Evolutionary conservation across 345 rosid species (phyloP).

Genomic region (Toxicodendron radicans): DNA sequence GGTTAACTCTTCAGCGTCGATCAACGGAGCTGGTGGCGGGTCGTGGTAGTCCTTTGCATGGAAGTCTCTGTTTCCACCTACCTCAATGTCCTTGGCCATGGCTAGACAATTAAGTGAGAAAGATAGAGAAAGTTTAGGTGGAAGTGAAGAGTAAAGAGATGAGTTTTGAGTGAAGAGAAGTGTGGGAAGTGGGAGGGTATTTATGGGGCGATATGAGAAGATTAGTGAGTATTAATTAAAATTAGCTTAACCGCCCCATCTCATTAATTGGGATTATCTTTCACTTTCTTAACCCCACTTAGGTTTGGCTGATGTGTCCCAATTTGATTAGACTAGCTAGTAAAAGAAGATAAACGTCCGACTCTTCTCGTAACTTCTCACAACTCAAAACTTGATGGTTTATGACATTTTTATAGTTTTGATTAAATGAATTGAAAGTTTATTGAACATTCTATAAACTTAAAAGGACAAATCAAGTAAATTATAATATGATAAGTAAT

Average conservation of each 20-base stretch:
- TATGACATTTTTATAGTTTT: no score
- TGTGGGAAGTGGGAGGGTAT: slow-evolving; percentile 3
- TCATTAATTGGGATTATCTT: slow-evolving; percentile 8
- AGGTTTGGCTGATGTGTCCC: not conserved
- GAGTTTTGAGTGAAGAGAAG: not conserved
- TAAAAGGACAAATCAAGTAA: no score
- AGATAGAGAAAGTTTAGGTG: not conserved
- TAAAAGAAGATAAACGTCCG: not conserved
- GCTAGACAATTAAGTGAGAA: not conserved
- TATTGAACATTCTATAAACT: no score
- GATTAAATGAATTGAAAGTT: no score
- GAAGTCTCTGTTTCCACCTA: slow-evolving; percentile 37
- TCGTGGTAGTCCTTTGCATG: slow-evolving; percentile 53
- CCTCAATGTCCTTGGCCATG: slow-evolving; percentile 59
- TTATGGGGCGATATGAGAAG: slow-evolving; percentile 24
- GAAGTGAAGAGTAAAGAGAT: not conserved
- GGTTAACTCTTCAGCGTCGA: slow-evolving; percentile 46
- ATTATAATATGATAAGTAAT: no score
- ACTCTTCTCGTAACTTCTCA: not conserved
- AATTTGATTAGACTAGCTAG: not conserved
- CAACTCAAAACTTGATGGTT: no score
- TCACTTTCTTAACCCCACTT: slow-evolving; percentile 29
- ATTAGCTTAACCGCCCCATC: slow-evolving; percentile 46
- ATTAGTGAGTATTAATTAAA: slow-evolving; percentile 16
- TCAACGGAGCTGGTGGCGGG: slow-evolving; percentile 56